These are phyloP conservation scores for Aegilops bicornis DNA, from an alignment of 176 grass and related monocot species.

Conservation along the genomic window DNA sequence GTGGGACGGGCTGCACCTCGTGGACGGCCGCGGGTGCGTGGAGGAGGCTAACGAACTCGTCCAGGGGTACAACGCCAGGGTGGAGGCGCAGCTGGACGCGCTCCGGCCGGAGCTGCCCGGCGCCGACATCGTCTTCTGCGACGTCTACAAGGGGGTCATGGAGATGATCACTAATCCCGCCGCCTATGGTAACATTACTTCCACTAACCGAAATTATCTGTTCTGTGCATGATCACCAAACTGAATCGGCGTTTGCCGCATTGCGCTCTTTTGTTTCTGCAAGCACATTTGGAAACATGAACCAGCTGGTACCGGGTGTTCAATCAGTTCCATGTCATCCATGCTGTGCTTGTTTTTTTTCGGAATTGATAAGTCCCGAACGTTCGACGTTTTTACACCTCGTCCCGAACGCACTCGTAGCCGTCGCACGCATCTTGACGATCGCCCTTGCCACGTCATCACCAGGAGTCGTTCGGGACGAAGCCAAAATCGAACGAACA, in stretches of 20 bases:
- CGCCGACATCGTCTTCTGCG: conserved; percentile 66
- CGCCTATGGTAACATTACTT: conserved; percentile 38
- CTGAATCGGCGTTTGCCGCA: neutral
- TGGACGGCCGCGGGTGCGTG: conserved; percentile 36
- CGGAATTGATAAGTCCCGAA: no score
- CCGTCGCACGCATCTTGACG: no score
- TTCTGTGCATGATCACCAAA: neutral
- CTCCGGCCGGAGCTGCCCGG: conserved; percentile 36
- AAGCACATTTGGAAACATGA: neutral
- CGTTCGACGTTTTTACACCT: no score
- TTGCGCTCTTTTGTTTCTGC: neutral
- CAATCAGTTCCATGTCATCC: no score
- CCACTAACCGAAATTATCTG: neutral
- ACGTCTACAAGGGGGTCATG: conserved; percentile 58
- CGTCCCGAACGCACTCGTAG: no score
- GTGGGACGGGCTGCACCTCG: conserved; percentile 40
- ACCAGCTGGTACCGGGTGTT: neutral
- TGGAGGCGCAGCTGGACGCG: conserved; percentile 32
- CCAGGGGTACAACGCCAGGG: conserved; percentile 47
- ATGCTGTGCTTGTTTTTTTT: no score
- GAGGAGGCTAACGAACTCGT: conserved; percentile 66
- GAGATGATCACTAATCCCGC: conserved; percentile 54
- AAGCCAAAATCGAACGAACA: no score
- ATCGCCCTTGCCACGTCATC: no score
- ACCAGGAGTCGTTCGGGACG: no score